These are phyloP conservation scores for Fusarium citri DNA, from an alignment of 2,329 filamentous ascomycete species.

Conservation along the genomic window DNA sequence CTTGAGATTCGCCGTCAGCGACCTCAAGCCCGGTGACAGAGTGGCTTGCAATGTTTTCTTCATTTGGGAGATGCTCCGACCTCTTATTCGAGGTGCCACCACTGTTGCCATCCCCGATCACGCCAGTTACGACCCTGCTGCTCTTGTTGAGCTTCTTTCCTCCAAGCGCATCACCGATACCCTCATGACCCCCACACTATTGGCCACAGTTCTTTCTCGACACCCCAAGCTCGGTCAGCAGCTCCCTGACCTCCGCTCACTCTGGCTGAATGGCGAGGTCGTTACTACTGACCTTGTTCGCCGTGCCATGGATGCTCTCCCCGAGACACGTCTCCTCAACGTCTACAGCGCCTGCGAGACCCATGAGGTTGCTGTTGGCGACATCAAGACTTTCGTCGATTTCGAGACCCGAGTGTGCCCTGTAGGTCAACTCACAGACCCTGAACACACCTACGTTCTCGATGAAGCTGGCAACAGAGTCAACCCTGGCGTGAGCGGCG, in stretches of 20 bases:
- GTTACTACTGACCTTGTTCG: slow-evolving; percentile 81
- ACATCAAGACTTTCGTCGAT: slow-evolving; percentile 75
- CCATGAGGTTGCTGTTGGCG: slow-evolving; percentile 82
- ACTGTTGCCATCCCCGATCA: slow-evolving; percentile 81
- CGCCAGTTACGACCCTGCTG: slow-evolving; percentile 79
- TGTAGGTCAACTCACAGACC: slow-evolving; percentile 77
- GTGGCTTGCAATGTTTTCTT: slow-evolving; percentile 93
- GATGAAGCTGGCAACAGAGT: slow-evolving; percentile 76
- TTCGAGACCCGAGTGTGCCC: slow-evolving; percentile 75
- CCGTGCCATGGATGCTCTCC: slow-evolving; percentile 74
- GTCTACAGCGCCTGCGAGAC: slow-evolving; percentile 88
- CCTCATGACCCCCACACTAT: slow-evolving; percentile 83
- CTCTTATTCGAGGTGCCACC: slow-evolving; percentile 79
- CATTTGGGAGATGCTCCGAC: slow-evolving; percentile 85
- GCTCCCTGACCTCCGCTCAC: slow-evolving; percentile 73
- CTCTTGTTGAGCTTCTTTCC: slow-evolving; percentile 77
- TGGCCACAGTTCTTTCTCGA: slow-evolving; percentile 78
- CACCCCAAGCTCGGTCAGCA: slow-evolving; percentile 73
- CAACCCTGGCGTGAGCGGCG: slow-evolving; percentile 71
- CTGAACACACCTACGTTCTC: slow-evolving; percentile 77
- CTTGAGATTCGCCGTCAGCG: slow-evolving; percentile 75
- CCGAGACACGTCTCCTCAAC: slow-evolving; percentile 77
- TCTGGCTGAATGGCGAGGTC: slow-evolving; percentile 87
- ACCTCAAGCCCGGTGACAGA: slow-evolving; percentile 77
- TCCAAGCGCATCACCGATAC: slow-evolving; percentile 79